Conservation (phyloP, 805 yeast species). For the Candida railenensis region DNA sequence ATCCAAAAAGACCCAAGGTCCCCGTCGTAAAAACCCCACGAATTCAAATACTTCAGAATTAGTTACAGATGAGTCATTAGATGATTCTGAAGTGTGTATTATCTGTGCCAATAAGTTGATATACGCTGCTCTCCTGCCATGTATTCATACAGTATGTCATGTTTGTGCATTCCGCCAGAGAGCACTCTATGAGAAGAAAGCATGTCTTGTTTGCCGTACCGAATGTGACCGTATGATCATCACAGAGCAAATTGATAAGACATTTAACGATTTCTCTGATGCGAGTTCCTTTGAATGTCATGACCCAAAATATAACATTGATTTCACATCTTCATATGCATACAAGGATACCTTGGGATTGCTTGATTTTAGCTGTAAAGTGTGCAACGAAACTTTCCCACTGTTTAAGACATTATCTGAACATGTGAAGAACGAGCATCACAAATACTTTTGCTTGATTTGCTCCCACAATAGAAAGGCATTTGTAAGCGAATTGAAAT, state of each 20-base stretch:
- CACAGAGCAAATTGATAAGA: constrained; percentile 44
- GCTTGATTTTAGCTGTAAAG: constrained; percentile 56
- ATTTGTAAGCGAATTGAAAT: constrained; percentile 67
- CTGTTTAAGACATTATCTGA: constrained; percentile 58
- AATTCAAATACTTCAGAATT: not conserved
- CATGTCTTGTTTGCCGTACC: constrained; percentile 83
- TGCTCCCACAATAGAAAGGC: constrained; percentile 78
- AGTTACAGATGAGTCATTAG: constrained; percentile 21
- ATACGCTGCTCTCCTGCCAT: constrained; percentile 72
- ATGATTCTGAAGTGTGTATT: constrained; percentile 56
- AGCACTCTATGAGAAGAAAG: constrained; percentile 68
- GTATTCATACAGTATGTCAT: constrained; percentile 85
- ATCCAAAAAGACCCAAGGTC: not conserved
- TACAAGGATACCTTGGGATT: constrained; percentile 49
- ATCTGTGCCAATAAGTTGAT: constrained; percentile 77
- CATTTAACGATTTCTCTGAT: constrained; percentile 34
- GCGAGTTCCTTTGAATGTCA: constrained; percentile 26
- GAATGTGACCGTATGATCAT: constrained; percentile 59
- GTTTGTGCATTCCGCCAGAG: constrained; percentile 80
- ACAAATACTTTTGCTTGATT: constrained; percentile 63
- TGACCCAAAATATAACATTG: constrained; percentile 51
- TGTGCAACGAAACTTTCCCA: constrained; percentile 41
- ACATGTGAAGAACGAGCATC: constrained; percentile 68
- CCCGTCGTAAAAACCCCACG: constrained; percentile 4
- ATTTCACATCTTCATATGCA: constrained; percentile 57